These are phyloP conservation scores for Phalaenopsis hybrid DNA, from an alignment of 116 monocot species.

Conservation along the genomic window DNA sequence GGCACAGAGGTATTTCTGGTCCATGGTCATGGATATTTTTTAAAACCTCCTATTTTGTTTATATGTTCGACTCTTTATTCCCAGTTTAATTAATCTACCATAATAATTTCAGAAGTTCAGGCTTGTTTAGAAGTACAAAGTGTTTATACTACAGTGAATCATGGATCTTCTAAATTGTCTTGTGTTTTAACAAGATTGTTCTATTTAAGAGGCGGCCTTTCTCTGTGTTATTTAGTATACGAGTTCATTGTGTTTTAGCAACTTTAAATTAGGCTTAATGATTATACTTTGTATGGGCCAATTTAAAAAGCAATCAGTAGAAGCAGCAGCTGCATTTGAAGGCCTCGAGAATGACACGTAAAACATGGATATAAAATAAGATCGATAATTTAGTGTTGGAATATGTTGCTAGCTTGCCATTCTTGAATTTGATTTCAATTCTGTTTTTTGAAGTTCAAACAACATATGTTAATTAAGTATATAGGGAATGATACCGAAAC, in stretches of 20 bases:
- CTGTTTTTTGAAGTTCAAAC: no score
- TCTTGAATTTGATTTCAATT: no score
- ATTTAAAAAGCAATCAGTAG: background rate
- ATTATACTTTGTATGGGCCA: background rate
- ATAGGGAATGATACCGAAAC: no score
- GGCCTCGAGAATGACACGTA: no score
- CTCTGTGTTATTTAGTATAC: background rate
- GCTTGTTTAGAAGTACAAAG: background rate
- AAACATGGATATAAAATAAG: no score
- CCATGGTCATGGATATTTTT: background rate
- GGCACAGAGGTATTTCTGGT: constrained; percentile 45
- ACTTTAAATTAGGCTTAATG: background rate
- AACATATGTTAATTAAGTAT: no score
- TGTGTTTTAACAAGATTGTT: background rate
- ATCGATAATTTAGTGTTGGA: no score
- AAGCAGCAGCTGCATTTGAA: no score
- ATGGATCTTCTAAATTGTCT: background rate
- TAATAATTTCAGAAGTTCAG: background rate
- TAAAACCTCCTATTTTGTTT: background rate
- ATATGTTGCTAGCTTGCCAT: no score
- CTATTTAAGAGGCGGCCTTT: background rate
- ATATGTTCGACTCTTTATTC: background rate
- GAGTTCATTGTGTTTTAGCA: background rate
- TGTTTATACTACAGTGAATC: no score
- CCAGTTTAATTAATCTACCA: background rate